Conservation (phyloP, 139 green algal genomes). For the Chlamydomonas asymmetrica region DNA sequence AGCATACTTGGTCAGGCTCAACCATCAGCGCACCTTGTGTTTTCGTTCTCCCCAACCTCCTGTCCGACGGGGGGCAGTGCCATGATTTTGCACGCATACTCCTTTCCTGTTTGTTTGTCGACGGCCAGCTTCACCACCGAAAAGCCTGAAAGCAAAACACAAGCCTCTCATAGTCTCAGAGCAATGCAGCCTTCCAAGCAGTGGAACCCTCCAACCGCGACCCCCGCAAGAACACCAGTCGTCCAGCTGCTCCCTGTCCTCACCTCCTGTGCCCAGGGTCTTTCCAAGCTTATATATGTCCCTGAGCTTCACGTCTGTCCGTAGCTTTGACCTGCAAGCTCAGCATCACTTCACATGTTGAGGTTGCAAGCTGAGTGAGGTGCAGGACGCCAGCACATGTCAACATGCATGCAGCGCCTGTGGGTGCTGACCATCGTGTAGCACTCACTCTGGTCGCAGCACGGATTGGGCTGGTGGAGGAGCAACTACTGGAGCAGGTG, state of each 20-base stretch:
- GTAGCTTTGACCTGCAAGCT: conserved; percentile 38
- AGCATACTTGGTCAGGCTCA: background rate
- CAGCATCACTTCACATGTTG: background rate
- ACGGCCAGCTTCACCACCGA: conserved; percentile 79
- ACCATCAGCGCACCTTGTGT: conserved; percentile 45
- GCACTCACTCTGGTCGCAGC: no score
- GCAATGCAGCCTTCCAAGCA: background rate
- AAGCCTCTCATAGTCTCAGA: background rate
- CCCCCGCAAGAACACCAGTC: background rate
- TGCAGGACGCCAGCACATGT: no score
- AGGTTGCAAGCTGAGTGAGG: background rate
- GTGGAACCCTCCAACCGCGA: no score
- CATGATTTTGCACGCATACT: conserved; percentile 92
- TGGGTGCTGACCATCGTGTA: no score
- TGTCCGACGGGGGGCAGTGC: conserved; percentile 59
- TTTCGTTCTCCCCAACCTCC: conserved; percentile 70
- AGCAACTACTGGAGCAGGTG: no score
- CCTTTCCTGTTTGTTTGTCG: conserved; percentile 56
- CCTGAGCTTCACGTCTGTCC: conserved; percentile 51
- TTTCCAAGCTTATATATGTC: conserved; percentile 81
- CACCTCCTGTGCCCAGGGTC: conserved; percentile 80
- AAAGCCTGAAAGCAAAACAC: conserved; percentile 63
- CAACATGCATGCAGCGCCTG: no score
- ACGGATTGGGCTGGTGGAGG: no score
- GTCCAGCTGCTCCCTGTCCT: background rate